Evolutionary conservation across 371 early-diverging fungal species (phyloP).

Genomic region (Zopfochytrium polystomum): DNA sequence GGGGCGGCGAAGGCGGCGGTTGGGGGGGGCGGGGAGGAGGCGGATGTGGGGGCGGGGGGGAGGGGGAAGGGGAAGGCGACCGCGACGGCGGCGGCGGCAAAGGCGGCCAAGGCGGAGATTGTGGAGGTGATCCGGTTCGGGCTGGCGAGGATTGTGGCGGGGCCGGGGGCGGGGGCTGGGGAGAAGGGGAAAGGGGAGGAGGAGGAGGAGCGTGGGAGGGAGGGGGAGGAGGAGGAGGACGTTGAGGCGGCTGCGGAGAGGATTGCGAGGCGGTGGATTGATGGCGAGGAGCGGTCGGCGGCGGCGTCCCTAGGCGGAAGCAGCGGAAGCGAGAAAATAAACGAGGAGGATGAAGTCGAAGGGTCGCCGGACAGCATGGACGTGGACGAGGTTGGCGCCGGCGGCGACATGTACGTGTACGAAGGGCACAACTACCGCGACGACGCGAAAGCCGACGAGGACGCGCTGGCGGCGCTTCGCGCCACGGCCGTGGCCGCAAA

Average conservation of each 20-base stretch:
- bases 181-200: constrained; percentile 6
- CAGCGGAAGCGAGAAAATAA: no score
- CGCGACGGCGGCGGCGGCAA: neutral
- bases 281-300: no score
- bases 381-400: constrained; percentile 1
- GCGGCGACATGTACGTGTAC: constrained; percentile 21
- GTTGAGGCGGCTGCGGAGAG: no score
- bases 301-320: no score
- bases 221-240: constrained; percentile 2
- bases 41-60: neutral
- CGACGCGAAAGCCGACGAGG: constrained; percentile 22
- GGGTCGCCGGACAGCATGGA: neutral
- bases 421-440: constrained; percentile 31
- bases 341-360: neutral
- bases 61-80: neutral
- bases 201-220: constrained; percentile 6
- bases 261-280: no score
- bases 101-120: constrained; percentile 1
- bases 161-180: neutral
- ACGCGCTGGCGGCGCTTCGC: neutral
- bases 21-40: no score
- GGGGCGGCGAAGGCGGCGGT: no score
- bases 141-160: constrained; percentile 10
- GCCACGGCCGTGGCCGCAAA: neutral
- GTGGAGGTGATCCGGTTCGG: constrained; percentile 25